These are phyloP conservation scores for Toxoplasma gondii DNA, from an alignment of 169 alveolate genomes.

Conservation along the genomic window DNA sequence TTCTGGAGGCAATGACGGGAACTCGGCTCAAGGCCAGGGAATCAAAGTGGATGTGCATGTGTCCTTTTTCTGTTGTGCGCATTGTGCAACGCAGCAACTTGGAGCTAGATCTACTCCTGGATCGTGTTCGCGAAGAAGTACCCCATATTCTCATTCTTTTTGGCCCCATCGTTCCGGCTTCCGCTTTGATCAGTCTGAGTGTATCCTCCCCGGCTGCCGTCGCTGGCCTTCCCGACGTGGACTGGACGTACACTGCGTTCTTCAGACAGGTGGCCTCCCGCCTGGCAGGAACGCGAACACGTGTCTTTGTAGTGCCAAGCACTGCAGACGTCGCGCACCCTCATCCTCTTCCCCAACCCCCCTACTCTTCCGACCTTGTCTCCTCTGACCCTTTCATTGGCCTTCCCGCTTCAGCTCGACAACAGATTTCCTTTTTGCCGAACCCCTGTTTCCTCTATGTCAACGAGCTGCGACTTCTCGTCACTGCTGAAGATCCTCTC, in stretches of 20 bases:
- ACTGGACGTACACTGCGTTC: slow-evolving; percentile 32
- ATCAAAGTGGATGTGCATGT: too few relatives aligned
- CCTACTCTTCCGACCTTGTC: not conserved
- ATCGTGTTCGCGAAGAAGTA: slow-evolving; percentile 49
- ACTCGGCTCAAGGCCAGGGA: too few relatives aligned
- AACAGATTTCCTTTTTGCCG: slow-evolving; percentile 27
- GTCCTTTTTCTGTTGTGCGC: too few relatives aligned
- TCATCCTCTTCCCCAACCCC: slow-evolving; percentile 66
- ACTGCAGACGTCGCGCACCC: slow-evolving; percentile 61
- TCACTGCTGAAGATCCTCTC: slow-evolving; percentile 64
- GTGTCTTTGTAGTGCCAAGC: slow-evolving; percentile 58
- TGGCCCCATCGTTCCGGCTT: slow-evolving; percentile 58
- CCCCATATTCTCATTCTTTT: slow-evolving; percentile 58
- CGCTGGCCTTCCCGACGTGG: slow-evolving; percentile 38
- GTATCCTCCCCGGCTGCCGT: slow-evolving; percentile 34
- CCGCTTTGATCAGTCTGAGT: not conserved
- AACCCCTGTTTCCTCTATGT: slow-evolving; percentile 58
- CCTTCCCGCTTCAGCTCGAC: slow-evolving; percentile 5
- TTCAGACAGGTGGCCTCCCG: slow-evolving; percentile 45
- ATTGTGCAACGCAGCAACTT: slow-evolving; percentile 35
- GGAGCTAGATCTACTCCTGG: slow-evolving; percentile 43
- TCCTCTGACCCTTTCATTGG: not conserved
- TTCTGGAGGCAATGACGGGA: too few relatives aligned
- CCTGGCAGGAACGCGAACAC: slow-evolving; percentile 43
- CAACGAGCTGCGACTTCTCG: slow-evolving; percentile 49